Percentiles rank a stretch among this genome's conserved stretches.
phyloP scores from a whole-genome alignment of 129 eudicot genomes.

The Artemisia annua region DNA sequence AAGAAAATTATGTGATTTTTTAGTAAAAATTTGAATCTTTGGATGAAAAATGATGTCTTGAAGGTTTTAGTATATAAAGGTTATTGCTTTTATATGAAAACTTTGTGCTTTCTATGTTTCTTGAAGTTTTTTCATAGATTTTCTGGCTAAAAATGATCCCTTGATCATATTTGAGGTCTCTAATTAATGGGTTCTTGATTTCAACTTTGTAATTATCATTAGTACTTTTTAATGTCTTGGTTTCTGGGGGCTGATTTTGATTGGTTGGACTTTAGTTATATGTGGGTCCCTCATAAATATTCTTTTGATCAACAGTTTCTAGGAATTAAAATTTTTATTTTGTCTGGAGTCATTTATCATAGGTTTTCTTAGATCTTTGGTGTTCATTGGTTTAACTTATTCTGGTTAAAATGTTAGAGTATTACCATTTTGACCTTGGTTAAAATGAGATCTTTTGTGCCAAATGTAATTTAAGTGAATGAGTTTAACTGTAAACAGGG shows the following conservation, averaged over 20 bases:
- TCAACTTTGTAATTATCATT: constrained; percentile 25
- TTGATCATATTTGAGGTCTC: too few relatives aligned
- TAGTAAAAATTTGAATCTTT: too few relatives aligned
- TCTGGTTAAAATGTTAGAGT: background rate
- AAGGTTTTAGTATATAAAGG: too few relatives aligned
- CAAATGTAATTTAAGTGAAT: background rate
- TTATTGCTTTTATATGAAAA: background rate
- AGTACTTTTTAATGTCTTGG: constrained; percentile 8
- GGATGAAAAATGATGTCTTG: too few relatives aligned
- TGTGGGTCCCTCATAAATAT: constrained; percentile 36
- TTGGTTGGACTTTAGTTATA: constrained; percentile 13
- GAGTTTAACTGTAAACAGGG: constrained; percentile 42
- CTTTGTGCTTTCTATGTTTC: background rate
- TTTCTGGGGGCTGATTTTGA: constrained; percentile 26
- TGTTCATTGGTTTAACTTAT: background rate
- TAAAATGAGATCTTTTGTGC: background rate
- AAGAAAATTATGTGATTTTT: too few relatives aligned
- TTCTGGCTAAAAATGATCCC: too few relatives aligned
- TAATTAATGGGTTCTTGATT: constrained; percentile 15
- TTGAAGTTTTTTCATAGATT: constrained; percentile 2
- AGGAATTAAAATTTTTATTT: background rate
- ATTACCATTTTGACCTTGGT: background rate
- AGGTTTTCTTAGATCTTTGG: background rate
- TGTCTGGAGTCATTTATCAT: too few relatives aligned
- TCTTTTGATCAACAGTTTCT: background rate